phyloP scores from a whole-genome alignment of 257 asterid genomes.

The Cinchona pubescens region DNA sequence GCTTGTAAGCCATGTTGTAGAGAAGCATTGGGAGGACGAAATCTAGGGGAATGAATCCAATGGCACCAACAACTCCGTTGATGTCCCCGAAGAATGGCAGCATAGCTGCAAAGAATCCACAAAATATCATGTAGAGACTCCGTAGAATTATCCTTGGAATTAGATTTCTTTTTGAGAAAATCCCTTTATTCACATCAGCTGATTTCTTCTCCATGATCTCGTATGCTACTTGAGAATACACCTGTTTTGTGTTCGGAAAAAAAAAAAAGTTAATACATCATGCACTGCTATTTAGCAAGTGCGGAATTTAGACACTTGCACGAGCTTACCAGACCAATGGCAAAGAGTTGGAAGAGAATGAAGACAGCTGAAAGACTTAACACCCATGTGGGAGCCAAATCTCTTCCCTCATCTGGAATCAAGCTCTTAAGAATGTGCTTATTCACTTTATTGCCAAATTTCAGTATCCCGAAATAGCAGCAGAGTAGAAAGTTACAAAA shows the following conservation, averaged over 20 bases:
- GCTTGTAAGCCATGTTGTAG: conserved; percentile 74
- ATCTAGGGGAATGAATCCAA: conserved; percentile 94
- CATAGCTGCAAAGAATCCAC: conserved; percentile 93
- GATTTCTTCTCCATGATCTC: conserved; percentile 93
- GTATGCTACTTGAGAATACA: conserved; percentile 94
- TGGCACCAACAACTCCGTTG: conserved; percentile 80
- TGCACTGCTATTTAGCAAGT: too few species aligned
- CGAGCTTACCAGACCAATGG: conserved; percentile 73
- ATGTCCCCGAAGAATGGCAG: conserved; percentile 94
- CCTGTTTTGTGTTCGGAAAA: conserved; percentile 33
- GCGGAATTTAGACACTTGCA: too few species aligned
- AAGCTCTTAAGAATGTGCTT: too few species aligned
- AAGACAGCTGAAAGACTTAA: too few species aligned
- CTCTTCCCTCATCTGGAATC: too few species aligned
- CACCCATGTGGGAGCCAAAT: too few species aligned
- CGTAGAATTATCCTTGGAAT: conserved; percentile 85
- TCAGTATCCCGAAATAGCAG: too few species aligned
- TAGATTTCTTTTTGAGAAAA: conserved; percentile 72
- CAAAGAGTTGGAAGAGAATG: too few species aligned
- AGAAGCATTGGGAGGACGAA: conserved; percentile 92
- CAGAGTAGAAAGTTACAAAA: too few species aligned
- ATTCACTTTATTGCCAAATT: too few species aligned
- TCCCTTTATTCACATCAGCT: conserved; percentile 68
- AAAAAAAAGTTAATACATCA: too few species aligned
- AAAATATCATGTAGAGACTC: conserved; percentile 52